Conservation (phyloP, 1,284 basidiomycete species). For the Anthracocystis setariae region DNA sequence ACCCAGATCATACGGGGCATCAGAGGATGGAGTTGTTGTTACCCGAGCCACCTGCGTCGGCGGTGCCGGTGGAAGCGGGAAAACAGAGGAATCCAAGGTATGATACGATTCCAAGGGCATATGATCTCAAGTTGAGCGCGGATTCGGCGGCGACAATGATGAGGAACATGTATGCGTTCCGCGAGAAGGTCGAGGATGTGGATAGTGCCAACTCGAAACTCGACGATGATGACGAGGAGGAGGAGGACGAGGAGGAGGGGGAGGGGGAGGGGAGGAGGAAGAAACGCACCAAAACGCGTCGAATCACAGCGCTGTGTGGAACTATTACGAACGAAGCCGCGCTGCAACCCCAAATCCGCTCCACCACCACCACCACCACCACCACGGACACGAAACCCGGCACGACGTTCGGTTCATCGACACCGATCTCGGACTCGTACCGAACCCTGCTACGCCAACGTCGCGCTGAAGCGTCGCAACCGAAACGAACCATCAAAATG, state of each 20-base stretch:
- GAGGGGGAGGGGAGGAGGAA: constrained; percentile 18
- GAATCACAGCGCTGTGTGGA: constrained; percentile 53
- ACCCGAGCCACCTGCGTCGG: constrained; percentile 50
- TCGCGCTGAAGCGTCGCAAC: constrained; percentile 68
- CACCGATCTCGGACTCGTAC: constrained; percentile 68
- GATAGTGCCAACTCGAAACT: constrained; percentile 5
- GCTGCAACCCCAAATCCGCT: constrained; percentile 56
- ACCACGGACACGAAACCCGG: constrained; percentile 29
- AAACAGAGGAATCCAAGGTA: constrained; percentile 29
- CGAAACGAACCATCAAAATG: constrained; percentile 69
- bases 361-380: background rate
- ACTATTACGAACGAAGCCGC: constrained; percentile 64
- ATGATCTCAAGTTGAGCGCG: constrained; percentile 60
- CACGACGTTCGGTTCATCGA: constrained; percentile 30
- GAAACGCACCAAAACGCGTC: constrained; percentile 27
- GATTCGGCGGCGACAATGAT: constrained; percentile 44
- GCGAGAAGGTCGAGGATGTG: constrained; percentile 48
- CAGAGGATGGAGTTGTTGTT: constrained; percentile 64
- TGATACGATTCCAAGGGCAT: constrained; percentile 52
- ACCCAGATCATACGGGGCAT: constrained; percentile 62
- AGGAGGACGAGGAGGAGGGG: constrained; percentile 20
- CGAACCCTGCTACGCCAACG: constrained; percentile 69
- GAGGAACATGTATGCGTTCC: constrained; percentile 63
- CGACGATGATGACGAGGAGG: constrained; percentile 17
- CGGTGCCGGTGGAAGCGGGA: constrained; percentile 45